A percentile compares a stretch with the other conserved stretches of the same genome.
Conservation (phyloP, 345 rosid genomes). For the Citrus reticulata region DNA sequence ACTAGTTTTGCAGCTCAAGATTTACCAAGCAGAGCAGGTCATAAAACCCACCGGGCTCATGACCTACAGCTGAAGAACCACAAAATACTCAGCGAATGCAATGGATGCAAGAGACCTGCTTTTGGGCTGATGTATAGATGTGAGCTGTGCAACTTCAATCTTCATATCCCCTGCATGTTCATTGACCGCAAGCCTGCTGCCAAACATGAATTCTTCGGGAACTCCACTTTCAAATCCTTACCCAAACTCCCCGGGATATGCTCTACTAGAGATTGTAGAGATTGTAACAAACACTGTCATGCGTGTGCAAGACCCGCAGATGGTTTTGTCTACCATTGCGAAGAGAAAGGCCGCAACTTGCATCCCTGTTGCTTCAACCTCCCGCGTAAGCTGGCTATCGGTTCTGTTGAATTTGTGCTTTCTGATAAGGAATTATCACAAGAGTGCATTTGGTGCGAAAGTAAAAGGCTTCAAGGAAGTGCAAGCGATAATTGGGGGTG, state of each 20-base stretch:
- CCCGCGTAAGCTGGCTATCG: background rate
- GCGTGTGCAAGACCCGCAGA: background rate
- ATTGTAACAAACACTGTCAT: background rate
- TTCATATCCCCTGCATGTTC: background rate
- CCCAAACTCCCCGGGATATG: background rate
- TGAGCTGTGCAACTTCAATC: background rate
- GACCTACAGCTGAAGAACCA: background rate
- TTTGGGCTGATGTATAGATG: background rate
- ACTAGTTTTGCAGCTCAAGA: background rate
- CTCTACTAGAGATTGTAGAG: background rate
- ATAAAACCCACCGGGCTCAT: background rate
- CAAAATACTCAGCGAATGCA: background rate
- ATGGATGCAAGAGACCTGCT: background rate
- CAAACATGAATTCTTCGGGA: background rate
- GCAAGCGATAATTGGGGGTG: background rate
- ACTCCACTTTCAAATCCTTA: background rate
- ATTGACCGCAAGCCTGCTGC: no score
- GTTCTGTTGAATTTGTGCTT: background rate
- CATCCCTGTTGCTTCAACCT: conserved; percentile 9
- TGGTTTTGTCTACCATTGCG: background rate
- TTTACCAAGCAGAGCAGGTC: background rate
- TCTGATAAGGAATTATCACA: no score
- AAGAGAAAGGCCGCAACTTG: background rate
- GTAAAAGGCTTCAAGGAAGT: background rate
- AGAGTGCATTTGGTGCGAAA: background rate